Conservation (phyloP, 257 asterid genomes). For the Solanum tacnaense region DNA sequence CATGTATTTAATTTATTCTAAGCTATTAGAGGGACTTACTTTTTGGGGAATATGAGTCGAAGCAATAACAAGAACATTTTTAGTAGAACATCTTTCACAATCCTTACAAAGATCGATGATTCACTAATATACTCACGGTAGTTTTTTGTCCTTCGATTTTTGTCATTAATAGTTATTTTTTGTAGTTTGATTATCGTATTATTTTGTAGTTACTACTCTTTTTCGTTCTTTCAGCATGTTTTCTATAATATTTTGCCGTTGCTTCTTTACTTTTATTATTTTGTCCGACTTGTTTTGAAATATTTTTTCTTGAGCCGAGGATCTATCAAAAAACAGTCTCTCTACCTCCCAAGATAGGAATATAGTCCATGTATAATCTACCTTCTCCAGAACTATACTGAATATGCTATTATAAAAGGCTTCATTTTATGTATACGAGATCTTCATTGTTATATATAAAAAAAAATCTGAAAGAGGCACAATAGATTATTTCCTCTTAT, state of each 20-base stretch:
- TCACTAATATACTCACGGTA: too few species aligned
- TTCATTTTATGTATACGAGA: neutral
- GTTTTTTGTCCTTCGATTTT: neutral
- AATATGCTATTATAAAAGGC: neutral
- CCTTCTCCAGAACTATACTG: accelerated
- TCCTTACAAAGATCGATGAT: neutral
- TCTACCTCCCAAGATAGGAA: neutral
- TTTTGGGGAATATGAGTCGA: neutral
- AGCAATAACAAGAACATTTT: neutral
- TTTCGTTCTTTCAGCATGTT: neutral
- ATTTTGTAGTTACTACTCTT: neutral
- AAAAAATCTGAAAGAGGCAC: neutral
- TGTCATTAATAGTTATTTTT: neutral
- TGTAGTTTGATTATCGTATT: neutral
- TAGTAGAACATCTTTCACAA: neutral
- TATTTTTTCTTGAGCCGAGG: neutral
- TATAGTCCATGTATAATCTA: accelerated
- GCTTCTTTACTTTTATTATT: neutral
- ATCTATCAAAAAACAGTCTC: neutral
- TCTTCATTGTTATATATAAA: neutral
- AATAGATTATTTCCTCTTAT: neutral
- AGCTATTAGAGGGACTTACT: too few species aligned
- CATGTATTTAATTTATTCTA: too few species aligned
- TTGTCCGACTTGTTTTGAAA: neutral
- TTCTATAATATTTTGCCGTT: neutral